Evolutionary conservation across 768 basidiomycete species (phyloP).

Genomic region (Cystobasidium onofrii): DNA sequence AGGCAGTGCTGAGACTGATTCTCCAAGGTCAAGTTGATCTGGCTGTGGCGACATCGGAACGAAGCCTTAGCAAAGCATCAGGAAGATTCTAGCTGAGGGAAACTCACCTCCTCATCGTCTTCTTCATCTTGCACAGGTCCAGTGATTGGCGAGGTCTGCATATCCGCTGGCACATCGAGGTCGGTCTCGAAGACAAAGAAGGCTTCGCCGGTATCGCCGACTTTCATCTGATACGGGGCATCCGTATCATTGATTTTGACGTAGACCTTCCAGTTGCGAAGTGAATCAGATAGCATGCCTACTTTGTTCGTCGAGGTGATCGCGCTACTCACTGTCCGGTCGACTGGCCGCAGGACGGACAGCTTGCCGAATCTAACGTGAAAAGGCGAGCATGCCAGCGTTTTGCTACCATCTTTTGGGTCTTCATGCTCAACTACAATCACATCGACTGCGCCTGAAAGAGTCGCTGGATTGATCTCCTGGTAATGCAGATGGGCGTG

Average conservation of each 20-base stretch:
- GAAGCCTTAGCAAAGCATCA: background rate
- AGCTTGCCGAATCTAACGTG: slow-evolving; percentile 97
- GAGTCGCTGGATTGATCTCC: slow-evolving; percentile 80
- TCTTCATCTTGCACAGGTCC: slow-evolving; percentile 42
- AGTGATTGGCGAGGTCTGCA: slow-evolving; percentile 86
- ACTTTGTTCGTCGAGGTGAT: background rate
- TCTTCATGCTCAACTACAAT: slow-evolving; percentile 77
- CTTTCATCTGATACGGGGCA: slow-evolving; percentile 94
- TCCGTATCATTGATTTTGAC: slow-evolving; percentile 75
- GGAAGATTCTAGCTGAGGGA: background rate
- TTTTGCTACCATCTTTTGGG: slow-evolving; percentile 49
- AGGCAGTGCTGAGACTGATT: slow-evolving; percentile 14
- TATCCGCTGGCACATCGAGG: slow-evolving; percentile 80
- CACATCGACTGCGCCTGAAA: slow-evolving; percentile 98
- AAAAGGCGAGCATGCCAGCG: slow-evolving; percentile 85
- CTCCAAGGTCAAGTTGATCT: slow-evolving; percentile 13
- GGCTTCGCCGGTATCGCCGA: slow-evolving; percentile 95
- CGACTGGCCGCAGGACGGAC: slow-evolving; percentile 83
- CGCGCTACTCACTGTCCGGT: slow-evolving; percentile 66
- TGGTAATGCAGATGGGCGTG: background rate
- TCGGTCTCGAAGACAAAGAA: slow-evolving; percentile 98
- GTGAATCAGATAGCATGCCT: background rate
- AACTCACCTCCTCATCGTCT: slow-evolving; percentile 27
- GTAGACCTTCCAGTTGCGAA: slow-evolving; percentile 57
- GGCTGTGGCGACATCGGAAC: slow-evolving; percentile 32